Evolutionary conservation across 768 basidiomycete genomes (phyloP).

Genomic region (Lactarius akahatsu): DNA sequence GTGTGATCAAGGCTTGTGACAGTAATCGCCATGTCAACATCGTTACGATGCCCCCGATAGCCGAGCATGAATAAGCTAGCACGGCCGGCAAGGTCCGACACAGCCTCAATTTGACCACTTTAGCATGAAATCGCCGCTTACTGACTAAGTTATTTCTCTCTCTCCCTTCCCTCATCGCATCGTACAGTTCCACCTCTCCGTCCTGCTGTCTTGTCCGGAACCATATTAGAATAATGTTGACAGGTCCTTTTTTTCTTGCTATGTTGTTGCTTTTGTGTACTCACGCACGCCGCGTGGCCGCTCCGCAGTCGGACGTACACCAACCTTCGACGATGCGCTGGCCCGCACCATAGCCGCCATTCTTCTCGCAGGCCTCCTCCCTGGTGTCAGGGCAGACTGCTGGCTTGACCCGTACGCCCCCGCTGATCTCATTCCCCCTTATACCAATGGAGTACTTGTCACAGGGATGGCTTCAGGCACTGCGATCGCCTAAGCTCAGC

Average conservation of each 20-base stretch:
- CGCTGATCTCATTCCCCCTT: too few species aligned
- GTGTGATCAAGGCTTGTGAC: not conserved
- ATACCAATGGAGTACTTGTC: not conserved
- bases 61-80: too few species aligned
- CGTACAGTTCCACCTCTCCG: not conserved
- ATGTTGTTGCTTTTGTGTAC: not conserved
- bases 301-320: not conserved
- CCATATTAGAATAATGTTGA: not conserved
- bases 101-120: not conserved
- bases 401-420: conserved; percentile 8
- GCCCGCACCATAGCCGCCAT: not conserved
- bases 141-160: not conserved
- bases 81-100: not conserved
- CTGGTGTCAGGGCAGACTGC: conserved; percentile 12
- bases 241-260: not conserved
- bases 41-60: too few species aligned
- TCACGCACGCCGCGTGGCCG: not conserved
- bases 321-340: not conserved
- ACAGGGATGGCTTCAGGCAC: not conserved
- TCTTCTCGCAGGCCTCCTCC: conserved; percentile 1
- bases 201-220: too few species aligned
- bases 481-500: conserved; percentile 5
- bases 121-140: not conserved
- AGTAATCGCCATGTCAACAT: not conserved
- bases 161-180: not conserved